Conservation (phyloP, 805 yeast genomes). For the Cyberlindnera xylosilytica region DNA sequence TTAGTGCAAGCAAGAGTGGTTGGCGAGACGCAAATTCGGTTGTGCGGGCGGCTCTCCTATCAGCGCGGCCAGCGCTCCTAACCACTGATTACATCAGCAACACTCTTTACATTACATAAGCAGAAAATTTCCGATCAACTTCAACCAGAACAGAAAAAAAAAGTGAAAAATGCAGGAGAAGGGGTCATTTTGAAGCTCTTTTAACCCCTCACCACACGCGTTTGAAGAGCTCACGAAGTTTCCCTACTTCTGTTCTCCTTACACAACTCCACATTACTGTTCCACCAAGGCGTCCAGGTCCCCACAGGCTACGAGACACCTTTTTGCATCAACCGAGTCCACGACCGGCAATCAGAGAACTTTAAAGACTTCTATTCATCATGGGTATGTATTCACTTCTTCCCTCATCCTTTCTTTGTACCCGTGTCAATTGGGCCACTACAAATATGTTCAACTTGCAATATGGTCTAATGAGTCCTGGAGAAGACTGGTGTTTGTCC, state of each 20-base stretch:
- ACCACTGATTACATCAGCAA: not conserved
- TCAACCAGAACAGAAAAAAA: not conserved
- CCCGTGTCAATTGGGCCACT: no score
- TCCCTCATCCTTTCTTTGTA: no score
- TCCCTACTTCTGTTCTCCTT: not conserved
- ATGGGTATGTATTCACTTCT: slow-evolving; percentile 12
- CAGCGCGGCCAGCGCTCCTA: no score
- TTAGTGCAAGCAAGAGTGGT: not conserved
- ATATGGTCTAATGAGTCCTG: no score
- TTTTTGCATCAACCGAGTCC: not conserved
- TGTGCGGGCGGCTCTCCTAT: no score
- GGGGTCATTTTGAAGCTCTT: not conserved
- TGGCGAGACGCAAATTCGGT: not conserved
- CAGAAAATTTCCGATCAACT: not conserved
- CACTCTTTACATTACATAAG: not conserved
- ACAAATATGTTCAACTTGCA: no score
- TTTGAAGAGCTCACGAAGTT: not conserved
- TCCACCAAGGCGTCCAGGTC: not conserved
- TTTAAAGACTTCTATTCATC: slow-evolving; percentile 2
- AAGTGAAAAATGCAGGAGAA: not conserved
- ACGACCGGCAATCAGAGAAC: not conserved
- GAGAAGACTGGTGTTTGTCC: no score
- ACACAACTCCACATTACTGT: not conserved
- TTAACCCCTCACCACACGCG: not conserved
- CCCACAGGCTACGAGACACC: not conserved